phyloP scores from a whole-genome alignment of 495 filamentous ascomycete genomes.

The Aspergillus asperescens region DNA sequence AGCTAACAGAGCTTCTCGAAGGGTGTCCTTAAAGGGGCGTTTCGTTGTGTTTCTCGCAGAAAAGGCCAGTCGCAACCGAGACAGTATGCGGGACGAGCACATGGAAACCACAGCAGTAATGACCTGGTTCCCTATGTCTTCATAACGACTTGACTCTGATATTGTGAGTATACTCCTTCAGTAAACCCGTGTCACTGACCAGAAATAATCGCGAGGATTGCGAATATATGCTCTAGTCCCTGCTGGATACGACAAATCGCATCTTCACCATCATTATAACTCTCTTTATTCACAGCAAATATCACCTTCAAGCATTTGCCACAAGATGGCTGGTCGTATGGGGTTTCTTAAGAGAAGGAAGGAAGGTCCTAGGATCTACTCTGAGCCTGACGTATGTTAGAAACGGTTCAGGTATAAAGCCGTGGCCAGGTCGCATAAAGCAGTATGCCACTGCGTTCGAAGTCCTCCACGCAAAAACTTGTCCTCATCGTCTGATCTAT shows the following conservation, averaged over 20 bases:
- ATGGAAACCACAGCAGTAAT: slow-evolving; percentile 8
- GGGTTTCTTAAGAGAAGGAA: no score
- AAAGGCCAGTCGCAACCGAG: slow-evolving; percentile 4
- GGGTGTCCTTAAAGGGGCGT: slow-evolving; percentile 6
- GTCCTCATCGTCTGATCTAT: no score
- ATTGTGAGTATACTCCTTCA: neutral
- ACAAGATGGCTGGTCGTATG: no score
- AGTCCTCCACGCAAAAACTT: no score
- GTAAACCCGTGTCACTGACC: neutral
- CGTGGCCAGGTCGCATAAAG: neutral
- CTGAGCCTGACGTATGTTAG: neutral
- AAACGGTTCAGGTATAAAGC: neutral
- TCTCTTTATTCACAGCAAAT: slow-evolving; percentile 10
- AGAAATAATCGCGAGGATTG: slow-evolving; percentile 8
- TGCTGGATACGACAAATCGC: slow-evolving; percentile 1
- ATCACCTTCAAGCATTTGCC: slow-evolving; percentile 12
- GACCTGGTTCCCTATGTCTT: neutral
- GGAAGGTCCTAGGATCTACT: neutral
- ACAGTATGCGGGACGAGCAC: slow-evolving; percentile 14
- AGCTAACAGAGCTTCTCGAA: slow-evolving; percentile 5
- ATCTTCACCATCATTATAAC: slow-evolving; percentile 1
- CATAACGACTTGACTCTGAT: neutral
- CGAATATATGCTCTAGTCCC: slow-evolving; percentile 7
- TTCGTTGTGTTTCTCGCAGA: neutral
- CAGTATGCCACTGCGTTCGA: neutral